Evolutionary conservation across 331 rosid genomes (phyloP).

Genomic region (Malus hybrid): DNA sequence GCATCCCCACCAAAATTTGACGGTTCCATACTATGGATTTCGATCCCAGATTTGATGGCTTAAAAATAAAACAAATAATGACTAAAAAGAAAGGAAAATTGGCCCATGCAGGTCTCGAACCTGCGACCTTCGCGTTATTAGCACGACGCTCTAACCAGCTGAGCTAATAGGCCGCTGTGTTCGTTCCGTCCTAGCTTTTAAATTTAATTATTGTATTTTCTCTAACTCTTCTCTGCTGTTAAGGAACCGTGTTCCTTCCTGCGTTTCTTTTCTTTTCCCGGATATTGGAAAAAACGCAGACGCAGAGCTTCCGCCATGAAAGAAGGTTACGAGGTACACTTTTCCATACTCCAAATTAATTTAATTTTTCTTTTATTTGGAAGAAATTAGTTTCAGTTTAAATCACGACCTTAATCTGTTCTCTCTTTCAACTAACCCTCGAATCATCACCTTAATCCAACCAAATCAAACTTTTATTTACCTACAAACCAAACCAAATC

Average conservation of each 20-base stretch:
- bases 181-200: too few relatives aligned
- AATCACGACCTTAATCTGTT: not conserved
- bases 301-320: constrained; percentile 28
- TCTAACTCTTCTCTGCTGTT: too few relatives aligned
- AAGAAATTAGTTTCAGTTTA: not conserved
- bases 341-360: not conserved
- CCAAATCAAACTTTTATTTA: not conserved
- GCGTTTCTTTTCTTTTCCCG: not conserved
- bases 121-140: constrained; percentile 86
- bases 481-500: not conserved
- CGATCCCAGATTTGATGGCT: not conserved
- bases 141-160: constrained; percentile 93
- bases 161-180: constrained; percentile 65
- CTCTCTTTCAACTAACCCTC: not conserved
- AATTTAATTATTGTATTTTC: too few relatives aligned
- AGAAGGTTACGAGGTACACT: constrained; percentile 53
- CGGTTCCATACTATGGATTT: not conserved
- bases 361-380: not conserved
- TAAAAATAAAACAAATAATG: too few relatives aligned
- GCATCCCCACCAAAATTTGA: too few relatives aligned
- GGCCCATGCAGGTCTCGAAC: constrained; percentile 79
- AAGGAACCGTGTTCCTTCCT: too few relatives aligned
- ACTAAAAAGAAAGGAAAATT: not conserved
- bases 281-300: not conserved
- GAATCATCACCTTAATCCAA: not conserved